Evolutionary conservation across 305 asterid species (phyloP).

Genomic region (Ilex paraguariensis): DNA sequence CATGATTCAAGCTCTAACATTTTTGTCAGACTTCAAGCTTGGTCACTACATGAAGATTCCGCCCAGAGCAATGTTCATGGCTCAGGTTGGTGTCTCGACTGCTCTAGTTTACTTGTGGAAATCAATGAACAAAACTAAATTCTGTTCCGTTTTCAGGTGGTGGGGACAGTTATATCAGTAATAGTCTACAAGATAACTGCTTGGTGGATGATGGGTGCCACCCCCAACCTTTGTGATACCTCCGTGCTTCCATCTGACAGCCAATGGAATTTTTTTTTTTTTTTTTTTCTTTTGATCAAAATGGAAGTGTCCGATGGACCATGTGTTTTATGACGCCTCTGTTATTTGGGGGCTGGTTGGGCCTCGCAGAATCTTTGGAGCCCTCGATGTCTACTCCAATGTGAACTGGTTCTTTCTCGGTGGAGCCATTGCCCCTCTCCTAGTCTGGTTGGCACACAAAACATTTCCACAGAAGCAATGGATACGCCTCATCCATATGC

Average conservation of each 20-base stretch:
- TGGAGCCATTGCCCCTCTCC: constrained; percentile 44
- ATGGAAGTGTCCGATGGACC: constrained; percentile 40
- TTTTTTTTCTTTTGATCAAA: too few relatives aligned
- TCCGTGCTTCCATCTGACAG: constrained; percentile 27
- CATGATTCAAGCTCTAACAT: constrained; percentile 48
- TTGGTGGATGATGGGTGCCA: constrained; percentile 47
- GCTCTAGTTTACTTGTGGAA: too few relatives aligned
- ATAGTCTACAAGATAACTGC: constrained; percentile 30
- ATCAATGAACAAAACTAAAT: neutral
- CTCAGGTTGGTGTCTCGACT: constrained; percentile 29
- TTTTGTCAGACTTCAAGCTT: constrained; percentile 56
- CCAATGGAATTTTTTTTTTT: too few relatives aligned
- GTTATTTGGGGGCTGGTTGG: constrained; percentile 50
- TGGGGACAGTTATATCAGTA: constrained; percentile 33
- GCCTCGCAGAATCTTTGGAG: constrained; percentile 45
- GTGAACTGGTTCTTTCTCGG: constrained; percentile 62
- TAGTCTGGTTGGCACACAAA: constrained; percentile 35
- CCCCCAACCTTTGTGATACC: constrained; percentile 38
- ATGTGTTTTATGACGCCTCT: constrained; percentile 33
- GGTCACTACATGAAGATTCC: constrained; percentile 80
- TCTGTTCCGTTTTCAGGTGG: constrained; percentile 19
- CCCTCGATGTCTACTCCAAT: constrained; percentile 37
- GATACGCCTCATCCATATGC: constrained; percentile 45
- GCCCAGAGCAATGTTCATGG: constrained; percentile 60
- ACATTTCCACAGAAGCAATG: constrained; percentile 38